Evolutionary conservation across 202 grass and related monocot species (phyloP).

Genomic region (Sporobolus alterniflorus): DNA sequence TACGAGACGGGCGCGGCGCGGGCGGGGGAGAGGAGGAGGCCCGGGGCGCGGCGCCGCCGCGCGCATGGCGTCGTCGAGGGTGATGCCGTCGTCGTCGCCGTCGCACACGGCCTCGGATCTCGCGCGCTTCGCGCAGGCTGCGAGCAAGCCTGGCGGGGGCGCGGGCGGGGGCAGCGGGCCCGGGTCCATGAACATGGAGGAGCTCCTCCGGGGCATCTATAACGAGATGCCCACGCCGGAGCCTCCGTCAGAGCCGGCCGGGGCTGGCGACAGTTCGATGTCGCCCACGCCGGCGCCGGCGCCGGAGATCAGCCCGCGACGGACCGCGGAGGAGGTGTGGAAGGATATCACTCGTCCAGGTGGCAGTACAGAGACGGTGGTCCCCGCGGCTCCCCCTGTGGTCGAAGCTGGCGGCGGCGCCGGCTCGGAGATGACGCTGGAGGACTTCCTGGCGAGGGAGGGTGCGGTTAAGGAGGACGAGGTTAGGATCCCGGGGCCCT

Average conservation of each 20-base stretch:
- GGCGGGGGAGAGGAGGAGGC: slow-evolving; percentile 16
- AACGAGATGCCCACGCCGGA: slow-evolving; percentile 47
- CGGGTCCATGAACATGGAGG: slow-evolving; percentile 91
- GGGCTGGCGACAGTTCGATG: slow-evolving; percentile 7
- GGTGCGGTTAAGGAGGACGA: slow-evolving; percentile 50
- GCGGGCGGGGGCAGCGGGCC: slow-evolving; percentile 46
- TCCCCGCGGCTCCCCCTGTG: slow-evolving; percentile 5
- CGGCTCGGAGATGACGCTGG: slow-evolving; percentile 84
- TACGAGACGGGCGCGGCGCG: slow-evolving; percentile 20
- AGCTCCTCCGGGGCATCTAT: slow-evolving; percentile 75
- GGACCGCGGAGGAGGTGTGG: slow-evolving; percentile 87
- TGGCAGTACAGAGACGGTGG: slow-evolving; percentile 1
- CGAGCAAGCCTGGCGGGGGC: slow-evolving; percentile 34
- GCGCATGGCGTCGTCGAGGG: slow-evolving; percentile 79
- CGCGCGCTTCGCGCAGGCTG: slow-evolving; percentile 49
- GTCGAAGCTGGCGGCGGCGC: neutral
- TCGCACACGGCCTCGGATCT: slow-evolving; percentile 75
- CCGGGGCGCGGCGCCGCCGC: slow-evolving; percentile 1
- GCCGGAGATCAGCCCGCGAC: slow-evolving; percentile 30
- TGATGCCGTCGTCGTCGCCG: slow-evolving; percentile 76
- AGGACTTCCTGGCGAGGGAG: slow-evolving; percentile 91
- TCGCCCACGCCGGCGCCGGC: slow-evolving; percentile 20
- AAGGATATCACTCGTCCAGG: slow-evolving; percentile 68
- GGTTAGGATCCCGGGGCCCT: slow-evolving; percentile 34
- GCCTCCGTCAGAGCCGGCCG: neutral